Percentiles rank a stretch among this genome's conserved stretches.
Conservation (phyloP, 495 filamentous ascomycete species). For the Penicillium riverlandense region DNA sequence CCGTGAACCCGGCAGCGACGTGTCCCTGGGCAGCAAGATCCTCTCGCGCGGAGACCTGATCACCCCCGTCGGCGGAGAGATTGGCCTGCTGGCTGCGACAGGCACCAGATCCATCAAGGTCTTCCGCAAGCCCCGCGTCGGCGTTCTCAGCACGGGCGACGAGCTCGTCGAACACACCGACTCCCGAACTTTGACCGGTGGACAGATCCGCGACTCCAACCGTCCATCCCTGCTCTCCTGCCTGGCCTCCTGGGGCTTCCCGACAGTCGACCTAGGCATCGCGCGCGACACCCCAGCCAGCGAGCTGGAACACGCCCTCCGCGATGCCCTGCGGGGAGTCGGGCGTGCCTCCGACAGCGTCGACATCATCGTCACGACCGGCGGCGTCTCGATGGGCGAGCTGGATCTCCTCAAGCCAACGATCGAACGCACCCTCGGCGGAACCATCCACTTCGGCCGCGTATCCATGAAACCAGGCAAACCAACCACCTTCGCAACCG, state of each 20-base stretch:
- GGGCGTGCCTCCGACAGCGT: constrained; percentile 32
- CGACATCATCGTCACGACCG: constrained; percentile 86
- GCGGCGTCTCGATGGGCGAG: constrained; percentile 97
- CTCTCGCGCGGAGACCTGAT: constrained; percentile 71
- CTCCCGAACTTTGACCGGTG: constrained; percentile 54
- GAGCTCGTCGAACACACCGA: constrained; percentile 78
- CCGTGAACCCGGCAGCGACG: constrained; percentile 84
- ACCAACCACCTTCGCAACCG: constrained; percentile 91
- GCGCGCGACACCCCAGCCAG: constrained; percentile 65
- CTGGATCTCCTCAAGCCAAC: constrained; percentile 95
- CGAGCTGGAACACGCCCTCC: constrained; percentile 69
- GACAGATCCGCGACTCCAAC: constrained; percentile 91
- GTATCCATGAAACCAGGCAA: constrained; percentile 98
- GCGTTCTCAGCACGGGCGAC: constrained; percentile 89
- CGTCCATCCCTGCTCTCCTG: constrained; percentile 77
- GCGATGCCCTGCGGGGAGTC: constrained; percentile 57
- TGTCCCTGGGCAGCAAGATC: constrained; percentile 58
- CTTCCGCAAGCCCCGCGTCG: constrained; percentile 71
- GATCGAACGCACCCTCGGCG: constrained; percentile 82
- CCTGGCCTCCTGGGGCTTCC: constrained; percentile 66
- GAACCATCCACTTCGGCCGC: constrained; percentile 93
- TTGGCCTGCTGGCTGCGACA: constrained; percentile 81
- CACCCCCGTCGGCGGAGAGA: constrained; percentile 79
- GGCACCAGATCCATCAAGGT: constrained; percentile 66
- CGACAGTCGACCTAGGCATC: constrained; percentile 81